Conservation (phyloP, 768 basidiomycete genomes). For the Tulasnella calospora region DNA sequence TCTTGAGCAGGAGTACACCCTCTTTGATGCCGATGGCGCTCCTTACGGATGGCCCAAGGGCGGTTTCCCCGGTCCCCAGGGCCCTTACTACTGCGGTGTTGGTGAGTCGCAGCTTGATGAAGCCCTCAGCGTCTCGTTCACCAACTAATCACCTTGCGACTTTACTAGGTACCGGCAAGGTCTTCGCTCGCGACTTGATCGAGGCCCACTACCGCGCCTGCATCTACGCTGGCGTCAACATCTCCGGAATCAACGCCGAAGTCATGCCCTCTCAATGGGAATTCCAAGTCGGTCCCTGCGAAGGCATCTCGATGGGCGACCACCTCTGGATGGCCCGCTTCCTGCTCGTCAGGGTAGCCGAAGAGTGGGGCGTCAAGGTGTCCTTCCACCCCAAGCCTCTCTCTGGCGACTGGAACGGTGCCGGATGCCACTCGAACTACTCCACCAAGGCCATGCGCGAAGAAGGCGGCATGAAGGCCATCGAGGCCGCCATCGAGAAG, state of each 20-base stretch:
- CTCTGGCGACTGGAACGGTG: conserved; percentile 97
- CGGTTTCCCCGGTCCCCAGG: conserved; percentile 99
- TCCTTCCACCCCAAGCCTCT: conserved; percentile 99
- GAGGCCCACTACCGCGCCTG: conserved; percentile 99
- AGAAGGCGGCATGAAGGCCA: conserved; percentile 84
- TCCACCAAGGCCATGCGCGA: conserved; percentile 93
- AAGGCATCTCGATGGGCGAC: conserved; percentile 97
- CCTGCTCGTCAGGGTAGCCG: conserved; percentile 90
- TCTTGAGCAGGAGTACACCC: conserved; percentile 98
- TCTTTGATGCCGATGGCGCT: conserved; percentile 85
- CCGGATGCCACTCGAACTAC: conserved; percentile 98
- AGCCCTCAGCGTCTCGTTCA: not conserved
- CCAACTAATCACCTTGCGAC: conserved; percentile 24
- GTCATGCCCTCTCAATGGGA: conserved; percentile 99
- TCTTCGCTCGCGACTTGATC: conserved; percentile 96
- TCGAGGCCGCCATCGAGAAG: conserved; percentile 92
- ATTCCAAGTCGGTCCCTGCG: conserved; percentile 98
- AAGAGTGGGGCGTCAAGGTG: conserved; percentile 95
- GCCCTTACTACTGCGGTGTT: conserved; percentile 99
- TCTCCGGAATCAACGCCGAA: conserved; percentile 98
- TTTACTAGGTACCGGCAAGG: conserved; percentile 80
- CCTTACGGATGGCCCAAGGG: conserved; percentile 98
- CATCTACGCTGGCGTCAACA: conserved; percentile 91
- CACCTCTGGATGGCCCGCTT: conserved; percentile 99
- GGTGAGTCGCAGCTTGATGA: conserved; percentile 48